Evolutionary conservation across 225 moss, liverwort and hornwort species (phyloP), one percentile per base, ranked within the genome.

Genomic region (Physcomitrellopsis africana): DNA sequence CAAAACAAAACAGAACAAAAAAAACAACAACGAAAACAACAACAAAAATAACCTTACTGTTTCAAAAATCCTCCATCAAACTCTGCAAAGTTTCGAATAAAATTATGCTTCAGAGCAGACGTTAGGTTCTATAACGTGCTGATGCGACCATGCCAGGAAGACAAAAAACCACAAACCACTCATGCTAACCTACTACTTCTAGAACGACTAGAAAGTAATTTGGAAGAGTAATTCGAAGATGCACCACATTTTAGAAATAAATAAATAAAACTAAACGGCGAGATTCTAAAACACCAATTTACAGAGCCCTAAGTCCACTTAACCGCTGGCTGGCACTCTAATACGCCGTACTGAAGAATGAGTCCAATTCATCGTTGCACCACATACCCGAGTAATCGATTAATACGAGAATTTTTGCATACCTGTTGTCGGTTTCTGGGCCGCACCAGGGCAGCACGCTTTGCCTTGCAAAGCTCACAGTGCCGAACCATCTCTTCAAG

Each of bases 351-450:
- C 43, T 18, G 37, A 15, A 6, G 8, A 27, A 44, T 2, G 16
- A 41, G 27, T 26, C 23, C 12, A 20, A 13, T 41, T 42, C 27
- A 5, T 23, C 6, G 32, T 14, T n/a, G 0, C 0, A 2, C n/a
- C 26, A 11, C 9, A 55, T 2, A 44, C 14, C 12, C n/a, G 17
- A 43, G 14, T 3, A 51, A 17, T 49, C 51, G 23, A 13, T 49
- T 2, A 47, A 42, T 19, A 20, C 0, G 0, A 27, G 9, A 17
- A 10, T 22, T 11, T 24, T 16, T 11, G 13, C 26, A 45, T 47
- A 95, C 99, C 95, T 95, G 90, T 47, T 92, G 90, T 65, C 89
- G 89, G 46, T 92, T 93, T 71, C 81, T 93, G 37, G 95, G 95
- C 5, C 97, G 90, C 51, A 91, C 90, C 32, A 99, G 86, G 72